Evolutionary conservation across 805 yeast genomes (phyloP).

Genomic region (Pichia manshurica): DNA sequence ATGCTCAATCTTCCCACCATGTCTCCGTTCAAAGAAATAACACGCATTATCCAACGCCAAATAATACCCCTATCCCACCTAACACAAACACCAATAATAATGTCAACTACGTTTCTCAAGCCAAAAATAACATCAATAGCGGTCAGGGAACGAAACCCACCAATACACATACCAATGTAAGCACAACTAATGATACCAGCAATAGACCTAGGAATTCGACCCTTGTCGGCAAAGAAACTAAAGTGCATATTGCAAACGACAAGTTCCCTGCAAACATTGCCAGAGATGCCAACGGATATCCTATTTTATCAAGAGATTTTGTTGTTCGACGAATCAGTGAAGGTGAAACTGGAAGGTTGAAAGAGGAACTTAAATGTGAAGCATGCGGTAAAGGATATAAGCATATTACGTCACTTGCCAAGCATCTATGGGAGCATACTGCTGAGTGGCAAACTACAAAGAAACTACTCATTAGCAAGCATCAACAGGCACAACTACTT

Average conservation of each 20-base stretch:
- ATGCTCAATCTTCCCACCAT: not conserved
- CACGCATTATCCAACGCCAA: slow-evolving; percentile 15
- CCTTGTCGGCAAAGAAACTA: not conserved
- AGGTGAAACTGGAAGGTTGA: slow-evolving; percentile 79
- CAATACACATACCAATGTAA: not conserved
- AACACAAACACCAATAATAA: not conserved
- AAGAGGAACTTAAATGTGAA: slow-evolving; percentile 81
- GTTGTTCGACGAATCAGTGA: slow-evolving; percentile 80
- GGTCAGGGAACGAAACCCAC: not conserved
- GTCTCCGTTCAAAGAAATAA: not conserved
- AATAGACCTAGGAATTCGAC: not conserved
- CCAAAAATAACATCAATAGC: not conserved
- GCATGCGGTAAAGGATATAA: slow-evolving; percentile 90
- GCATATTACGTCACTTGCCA: slow-evolving; percentile 81
- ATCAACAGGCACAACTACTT: slow-evolving; percentile 78
- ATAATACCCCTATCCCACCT: slow-evolving; percentile 13
- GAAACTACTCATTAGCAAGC: slow-evolving; percentile 74
- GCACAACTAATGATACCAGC: not conserved
- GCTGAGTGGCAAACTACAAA: slow-evolving; percentile 91
- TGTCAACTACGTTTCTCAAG: not conserved
- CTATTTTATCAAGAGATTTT: slow-evolving; percentile 52
- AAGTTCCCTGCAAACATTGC: slow-evolving; percentile 5
- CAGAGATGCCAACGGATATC: slow-evolving; percentile 18
- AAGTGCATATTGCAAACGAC: not conserved
- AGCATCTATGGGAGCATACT: slow-evolving; percentile 90